phyloP scores from a whole-genome alignment of 345 rosid genomes.

The Salix suchowensis region DNA sequence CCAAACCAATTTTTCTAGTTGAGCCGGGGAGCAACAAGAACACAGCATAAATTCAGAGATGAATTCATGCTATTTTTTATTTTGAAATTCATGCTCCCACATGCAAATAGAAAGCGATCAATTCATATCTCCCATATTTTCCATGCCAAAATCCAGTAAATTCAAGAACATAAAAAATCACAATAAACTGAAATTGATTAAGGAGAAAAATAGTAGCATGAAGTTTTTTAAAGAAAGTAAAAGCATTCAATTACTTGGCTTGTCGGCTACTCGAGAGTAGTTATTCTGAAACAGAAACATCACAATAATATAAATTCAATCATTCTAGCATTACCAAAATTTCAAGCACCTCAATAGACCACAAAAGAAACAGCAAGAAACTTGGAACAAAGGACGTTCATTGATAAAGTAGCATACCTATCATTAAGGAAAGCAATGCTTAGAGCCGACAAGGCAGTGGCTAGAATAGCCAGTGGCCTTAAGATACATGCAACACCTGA shows the following conservation, averaged over 20 bases:
- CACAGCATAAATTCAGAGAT: neutral
- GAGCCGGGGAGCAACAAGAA: neutral
- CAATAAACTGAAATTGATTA: neutral
- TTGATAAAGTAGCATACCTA: conserved; percentile 42
- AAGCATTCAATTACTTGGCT: neutral
- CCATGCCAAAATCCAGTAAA: neutral
- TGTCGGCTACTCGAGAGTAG: neutral
- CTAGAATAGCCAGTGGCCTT: conserved; percentile 76
- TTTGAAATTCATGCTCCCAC: neutral
- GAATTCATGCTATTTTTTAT: neutral
- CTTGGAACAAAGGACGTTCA: too few relatives aligned
- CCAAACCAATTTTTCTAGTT: neutral
- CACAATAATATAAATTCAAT: neutral
- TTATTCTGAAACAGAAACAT: neutral
- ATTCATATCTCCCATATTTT: neutral
- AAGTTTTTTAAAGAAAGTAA: neutral
- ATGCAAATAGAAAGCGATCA: neutral
- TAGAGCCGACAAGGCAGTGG: conserved; percentile 60
- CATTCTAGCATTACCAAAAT: neutral
- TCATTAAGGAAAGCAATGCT: conserved; percentile 82
- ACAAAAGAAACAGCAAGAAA: neutral
- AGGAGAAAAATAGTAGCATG: neutral
- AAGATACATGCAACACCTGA: conserved; percentile 41
- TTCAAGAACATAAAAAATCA: neutral
- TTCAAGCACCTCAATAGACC: neutral